phyloP scores from a whole-genome alignment of 257 asterid genomes.

The Solanum commersonii region DNA sequence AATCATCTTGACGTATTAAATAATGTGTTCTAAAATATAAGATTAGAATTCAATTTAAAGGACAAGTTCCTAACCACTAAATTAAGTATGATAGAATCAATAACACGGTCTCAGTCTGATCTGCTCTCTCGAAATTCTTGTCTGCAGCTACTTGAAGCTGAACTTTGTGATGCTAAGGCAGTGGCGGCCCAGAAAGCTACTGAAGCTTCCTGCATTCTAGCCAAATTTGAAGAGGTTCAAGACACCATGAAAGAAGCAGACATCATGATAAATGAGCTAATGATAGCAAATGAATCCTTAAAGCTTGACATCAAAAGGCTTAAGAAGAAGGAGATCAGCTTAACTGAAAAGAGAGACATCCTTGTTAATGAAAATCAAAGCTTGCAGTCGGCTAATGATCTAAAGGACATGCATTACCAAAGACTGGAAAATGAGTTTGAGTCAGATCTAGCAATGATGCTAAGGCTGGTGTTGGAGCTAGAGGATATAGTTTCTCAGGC shows the following conservation, averaged over 20 bases:
- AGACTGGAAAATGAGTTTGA: slow-evolving; percentile 38
- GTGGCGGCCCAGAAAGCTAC: slow-evolving; percentile 71
- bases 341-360: slow-evolving; percentile 28
- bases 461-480: slow-evolving; percentile 41
- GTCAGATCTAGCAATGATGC: slow-evolving; percentile 43
- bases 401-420: slow-evolving; percentile 40
- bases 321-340: slow-evolving; percentile 39
- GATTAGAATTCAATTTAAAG: neutral
- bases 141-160: slow-evolving; percentile 65
- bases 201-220: slow-evolving; percentile 75
- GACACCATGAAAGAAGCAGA: slow-evolving; percentile 86
- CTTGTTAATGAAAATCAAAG: slow-evolving; percentile 43
- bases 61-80: neutral
- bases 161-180: slow-evolving; percentile 68
- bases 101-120: neutral
- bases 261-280: slow-evolving; percentile 75
- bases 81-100: neutral
- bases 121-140: neutral
- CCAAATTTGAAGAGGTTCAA: slow-evolving; percentile 87
- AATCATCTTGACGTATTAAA: neutral
- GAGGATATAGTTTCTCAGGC: slow-evolving; percentile 50
- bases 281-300: slow-evolving; percentile 80
- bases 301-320: slow-evolving; percentile 48
- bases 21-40: neutral
- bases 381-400: slow-evolving; percentile 40